Base-by-base conservation (phyloP, 805 yeast species). In the Kluyveromyces lactis region DNA sequence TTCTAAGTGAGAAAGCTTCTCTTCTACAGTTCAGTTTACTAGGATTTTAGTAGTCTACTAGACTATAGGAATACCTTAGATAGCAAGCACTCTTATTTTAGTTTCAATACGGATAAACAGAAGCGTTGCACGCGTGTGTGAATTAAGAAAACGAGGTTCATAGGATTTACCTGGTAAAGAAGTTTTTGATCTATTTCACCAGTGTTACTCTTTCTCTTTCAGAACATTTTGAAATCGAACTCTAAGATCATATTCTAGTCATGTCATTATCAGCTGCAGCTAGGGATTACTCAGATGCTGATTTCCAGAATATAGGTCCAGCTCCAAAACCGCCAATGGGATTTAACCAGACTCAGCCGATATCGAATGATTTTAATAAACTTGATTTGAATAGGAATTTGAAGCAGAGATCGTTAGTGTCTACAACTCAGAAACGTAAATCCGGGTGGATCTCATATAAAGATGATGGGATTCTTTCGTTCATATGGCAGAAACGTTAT, bases 401-500 rank as follows among this genome's bases (percentile, higher is more conserved):
- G 18, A 32, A 28, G 11, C 39, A 30, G 17, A 37, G 31, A 9
- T 29, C 29, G 9, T 19, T 36, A 15, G 34, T 44, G 11, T 31
- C 46, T 13, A 39, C 45, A 35, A 48, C 49, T 28, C 42, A 43
- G 36, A 55, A 49, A 42, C 49, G 51, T 27, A 49, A 53, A 32
- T 45, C 52, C 4, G 96, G 97, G 0, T 89, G 95, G 95, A 89
- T 86, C 17, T 83, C 84, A 40, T 79, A 86, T 43, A 89, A 86
- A 59, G 97, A 90, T 51, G 97, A 90, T 51, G 96, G 97, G 11
- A 66, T 90, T 46, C 75, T 86, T 47, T 76, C 87, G 4, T 87
- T 89, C 58, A 69, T 95, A 49, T 90, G 98, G 98, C 87, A 89
- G 42, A 87, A 87, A 55, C 75, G 92, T 51, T 90, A 69, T 60